Conservation (phyloP, 306 rosid species). For the Abrus precatorius region DNA sequence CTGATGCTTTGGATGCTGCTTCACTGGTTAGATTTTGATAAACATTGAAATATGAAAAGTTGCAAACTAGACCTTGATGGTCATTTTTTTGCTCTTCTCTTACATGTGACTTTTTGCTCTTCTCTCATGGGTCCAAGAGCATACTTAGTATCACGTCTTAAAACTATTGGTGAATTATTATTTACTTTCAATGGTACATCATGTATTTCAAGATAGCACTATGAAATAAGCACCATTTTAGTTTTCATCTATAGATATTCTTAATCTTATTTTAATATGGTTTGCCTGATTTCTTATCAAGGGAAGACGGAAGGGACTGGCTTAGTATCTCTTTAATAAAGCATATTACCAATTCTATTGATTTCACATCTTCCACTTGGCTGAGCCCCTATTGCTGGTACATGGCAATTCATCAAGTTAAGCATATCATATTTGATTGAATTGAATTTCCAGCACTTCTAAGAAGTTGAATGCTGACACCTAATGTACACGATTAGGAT, state of each 20-base stretch:
- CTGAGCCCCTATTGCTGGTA: too few relatives aligned
- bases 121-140: not conserved
- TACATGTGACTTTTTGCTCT: not conserved
- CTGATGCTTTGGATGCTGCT: conserved; percentile 1
- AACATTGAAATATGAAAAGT: not conserved
- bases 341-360: too few relatives aligned
- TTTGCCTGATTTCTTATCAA: too few relatives aligned
- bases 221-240: conserved; percentile 9
- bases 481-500: not conserved
- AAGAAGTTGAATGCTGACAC: too few relatives aligned
- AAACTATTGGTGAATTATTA: conserved; percentile 4
- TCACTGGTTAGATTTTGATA: not conserved
- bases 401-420: too few relatives aligned
- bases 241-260: too few relatives aligned
- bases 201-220: not conserved
- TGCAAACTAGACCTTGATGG: conserved; percentile 1
- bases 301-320: too few relatives aligned
- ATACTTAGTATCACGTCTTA: conserved; percentile 13
- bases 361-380: too few relatives aligned
- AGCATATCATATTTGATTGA: too few relatives aligned
- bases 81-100: not conserved
- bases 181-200: conserved; percentile 6
- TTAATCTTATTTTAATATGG: too few relatives aligned
- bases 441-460: too few relatives aligned
- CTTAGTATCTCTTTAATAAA: too few relatives aligned